Evolutionary conservation across 208 protist genomes (phyloP).

Genomic region (Leishmania amazonensis): DNA sequence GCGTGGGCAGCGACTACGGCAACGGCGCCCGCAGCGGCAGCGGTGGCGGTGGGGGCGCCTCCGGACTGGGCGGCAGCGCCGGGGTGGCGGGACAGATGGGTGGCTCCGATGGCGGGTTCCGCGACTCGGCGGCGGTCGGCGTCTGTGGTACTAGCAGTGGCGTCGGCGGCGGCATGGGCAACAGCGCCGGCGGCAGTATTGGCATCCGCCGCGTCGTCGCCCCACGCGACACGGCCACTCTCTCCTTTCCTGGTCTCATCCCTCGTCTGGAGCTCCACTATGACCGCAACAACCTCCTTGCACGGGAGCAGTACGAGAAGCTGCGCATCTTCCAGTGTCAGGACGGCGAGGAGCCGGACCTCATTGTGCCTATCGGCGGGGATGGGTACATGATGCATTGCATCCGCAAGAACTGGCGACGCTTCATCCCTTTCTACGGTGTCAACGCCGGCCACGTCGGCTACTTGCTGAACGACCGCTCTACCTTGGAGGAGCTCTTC

Average conservation of each 20-base stretch:
- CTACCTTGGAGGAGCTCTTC: slow-evolving; percentile 84
- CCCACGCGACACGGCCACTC: slow-evolving; percentile 41
- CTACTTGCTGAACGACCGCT: slow-evolving; percentile 85
- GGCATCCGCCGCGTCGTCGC: slow-evolving; percentile 20
- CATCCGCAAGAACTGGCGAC: slow-evolving; percentile 89
- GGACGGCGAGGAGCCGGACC: slow-evolving; percentile 77
- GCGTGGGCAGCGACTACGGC: slow-evolving; percentile 22
- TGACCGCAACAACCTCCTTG: slow-evolving; percentile 83
- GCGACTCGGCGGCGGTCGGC: slow-evolving; percentile 3
- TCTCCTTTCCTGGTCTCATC: slow-evolving; percentile 76
- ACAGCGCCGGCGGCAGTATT: neutral
- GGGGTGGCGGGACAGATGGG: slow-evolving; percentile 8
- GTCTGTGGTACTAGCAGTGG: neutral
- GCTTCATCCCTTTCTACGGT: slow-evolving; percentile 92
- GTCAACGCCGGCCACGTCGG: slow-evolving; percentile 91
- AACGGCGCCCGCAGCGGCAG: slow-evolving; percentile 13
- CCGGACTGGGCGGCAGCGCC: slow-evolving; percentile 6
- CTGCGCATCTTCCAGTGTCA: slow-evolving; percentile 72
- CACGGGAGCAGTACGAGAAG: slow-evolving; percentile 82
- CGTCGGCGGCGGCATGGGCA: slow-evolving; percentile 5
- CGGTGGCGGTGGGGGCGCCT: slow-evolving; percentile 3
- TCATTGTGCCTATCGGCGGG: slow-evolving; percentile 91
- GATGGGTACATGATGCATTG: slow-evolving; percentile 95
- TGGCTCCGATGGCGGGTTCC: slow-evolving; percentile 14
- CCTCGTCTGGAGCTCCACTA: slow-evolving; percentile 87